Conservation (phyloP, 257 asterid species). For the Nicotiana undulata region DNA sequence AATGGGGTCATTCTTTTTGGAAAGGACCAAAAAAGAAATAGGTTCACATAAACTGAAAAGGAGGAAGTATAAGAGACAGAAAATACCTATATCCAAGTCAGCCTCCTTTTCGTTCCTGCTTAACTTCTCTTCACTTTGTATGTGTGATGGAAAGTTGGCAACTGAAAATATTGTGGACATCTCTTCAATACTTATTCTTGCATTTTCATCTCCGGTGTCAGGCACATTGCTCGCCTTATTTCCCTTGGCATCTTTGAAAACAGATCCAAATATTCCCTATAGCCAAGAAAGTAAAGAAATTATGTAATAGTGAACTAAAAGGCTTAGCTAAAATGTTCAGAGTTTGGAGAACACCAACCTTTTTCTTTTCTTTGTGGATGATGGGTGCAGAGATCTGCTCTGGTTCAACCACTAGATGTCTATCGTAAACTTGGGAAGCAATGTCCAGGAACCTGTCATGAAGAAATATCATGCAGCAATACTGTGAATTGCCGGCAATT, state of each 20-base stretch:
- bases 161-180: slow-evolving; percentile 47
- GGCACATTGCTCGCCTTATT: slow-evolving; percentile 38
- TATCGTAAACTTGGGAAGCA: slow-evolving; percentile 45
- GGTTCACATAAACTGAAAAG: too few relatives aligned
- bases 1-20: too few relatives aligned
- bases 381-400: slow-evolving; percentile 30
- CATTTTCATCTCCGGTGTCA: slow-evolving; percentile 43
- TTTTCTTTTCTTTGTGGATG: slow-evolving; percentile 70
- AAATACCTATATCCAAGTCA: slow-evolving; percentile 71
- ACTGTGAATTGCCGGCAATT: not conserved
- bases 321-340: not conserved
- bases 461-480: slow-evolving; percentile 6
- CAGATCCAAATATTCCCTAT: slow-evolving; percentile 70
- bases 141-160: slow-evolving; percentile 44
- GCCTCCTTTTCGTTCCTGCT: slow-evolving; percentile 30
- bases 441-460: slow-evolving; percentile 47
- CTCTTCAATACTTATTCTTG: slow-evolving; percentile 46
- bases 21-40: too few relatives aligned
- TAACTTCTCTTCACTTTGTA: slow-evolving; percentile 36
- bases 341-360: slow-evolving; percentile 29
- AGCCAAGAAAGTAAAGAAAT: slow-evolving; percentile 4
- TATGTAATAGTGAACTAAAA: not conserved
- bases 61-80: not conserved
- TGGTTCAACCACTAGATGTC: slow-evolving; percentile 40
- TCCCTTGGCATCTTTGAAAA: slow-evolving; percentile 62